Base-by-base conservation (phyloP, 768 basidiomycete genomes). In the Tricholoma sp. region DNA sequence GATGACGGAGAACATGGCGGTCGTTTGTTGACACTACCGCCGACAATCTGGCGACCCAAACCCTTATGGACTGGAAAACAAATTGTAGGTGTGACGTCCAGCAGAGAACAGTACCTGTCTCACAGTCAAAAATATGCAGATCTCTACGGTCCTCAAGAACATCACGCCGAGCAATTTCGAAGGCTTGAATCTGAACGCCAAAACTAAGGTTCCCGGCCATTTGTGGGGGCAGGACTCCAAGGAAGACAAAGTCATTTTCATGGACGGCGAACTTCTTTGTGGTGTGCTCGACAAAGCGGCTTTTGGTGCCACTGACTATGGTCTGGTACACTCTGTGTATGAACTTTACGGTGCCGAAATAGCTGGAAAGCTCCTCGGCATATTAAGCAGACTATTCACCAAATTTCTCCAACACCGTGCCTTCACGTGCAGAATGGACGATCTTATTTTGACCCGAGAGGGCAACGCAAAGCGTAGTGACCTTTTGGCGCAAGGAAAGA, bases 381-480 rank as follows among this genome's bases (percentile, higher is more conserved):
- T 98, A 58, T 84, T 98, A 57, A 91, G 91, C 68, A 87, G 97
- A 53, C 76, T 98, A 32, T 94, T 99, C 73, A 98, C 97, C 44
- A 98, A 97, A 68, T 98, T 91, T 73, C 78, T 99, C 53, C 96
- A 98, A 64, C 91, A 94, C 64, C 89, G 94, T 41, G 97, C 94
- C 0, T 99, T 99, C 74, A 94, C 95, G 2, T 99, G 97, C 73
- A 86, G 97, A 17, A 98, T 98, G 92, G 97, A 99, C 71, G 97
- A 99, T 77, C 79, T 99, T 42, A 86, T 89, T 52, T 77, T 99
- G 50, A 98, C 94, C 6, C 80, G 84, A 0, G 82, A 85, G 54
- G 95, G 93, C 18, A 88, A 98, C 68, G 68, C 70, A 44, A 78
- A 78, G 55, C 82, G 97, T 60, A 73, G 77, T 48, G 77, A 85